Evolutionary conservation across 2,329 filamentous ascomycete genomes (phyloP).

Genomic region (Phialophora verrucosa): DNA sequence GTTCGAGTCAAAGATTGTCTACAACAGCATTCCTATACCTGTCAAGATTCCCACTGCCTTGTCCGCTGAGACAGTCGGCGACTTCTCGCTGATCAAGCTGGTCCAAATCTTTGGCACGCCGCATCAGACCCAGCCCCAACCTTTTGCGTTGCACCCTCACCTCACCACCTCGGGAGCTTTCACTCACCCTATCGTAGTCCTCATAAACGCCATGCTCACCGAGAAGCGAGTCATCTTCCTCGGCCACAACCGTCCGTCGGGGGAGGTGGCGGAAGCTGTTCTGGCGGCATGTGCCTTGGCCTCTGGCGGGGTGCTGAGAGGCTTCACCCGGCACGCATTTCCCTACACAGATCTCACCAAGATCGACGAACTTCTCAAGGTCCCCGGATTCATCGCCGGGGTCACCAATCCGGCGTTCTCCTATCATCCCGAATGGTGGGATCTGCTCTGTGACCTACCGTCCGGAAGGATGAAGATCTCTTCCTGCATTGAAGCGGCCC

Average conservation of each 20-base stretch:
- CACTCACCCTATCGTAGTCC: slow-evolving; percentile 93
- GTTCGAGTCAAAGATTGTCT: slow-evolving; percentile 92
- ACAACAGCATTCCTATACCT: slow-evolving; percentile 94
- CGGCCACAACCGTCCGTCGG: slow-evolving; percentile 91
- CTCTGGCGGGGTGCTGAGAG: slow-evolving; percentile 87
- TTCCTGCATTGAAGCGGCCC: slow-evolving; percentile 79
- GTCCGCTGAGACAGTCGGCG: slow-evolving; percentile 93
- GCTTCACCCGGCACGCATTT: slow-evolving; percentile 95
- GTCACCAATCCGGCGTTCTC: slow-evolving; percentile 98
- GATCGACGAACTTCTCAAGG: slow-evolving; percentile 92
- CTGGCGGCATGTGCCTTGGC: slow-evolving; percentile 93
- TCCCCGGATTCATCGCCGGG: slow-evolving; percentile 95
- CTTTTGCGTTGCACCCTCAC: slow-evolving; percentile 86
- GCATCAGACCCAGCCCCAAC: slow-evolving; percentile 80
- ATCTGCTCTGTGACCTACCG: slow-evolving; percentile 89
- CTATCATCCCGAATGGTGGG: slow-evolving; percentile 97
- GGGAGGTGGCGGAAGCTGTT: slow-evolving; percentile 96
- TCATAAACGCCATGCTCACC: slow-evolving; percentile 91
- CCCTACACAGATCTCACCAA: slow-evolving; percentile 98
- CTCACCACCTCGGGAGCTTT: slow-evolving; percentile 87
- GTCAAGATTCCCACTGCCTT: slow-evolving; percentile 95
- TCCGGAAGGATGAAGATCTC: slow-evolving; percentile 95
- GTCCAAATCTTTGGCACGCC: slow-evolving; percentile 90
- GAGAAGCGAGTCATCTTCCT: slow-evolving; percentile 97
- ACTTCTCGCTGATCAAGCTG: slow-evolving; percentile 96